Evolutionary conservation across 1,284 basidiomycete species (phyloP), one percentile per base, ranked within the genome.

Genomic region (Pseudozyma sp.): DNA sequence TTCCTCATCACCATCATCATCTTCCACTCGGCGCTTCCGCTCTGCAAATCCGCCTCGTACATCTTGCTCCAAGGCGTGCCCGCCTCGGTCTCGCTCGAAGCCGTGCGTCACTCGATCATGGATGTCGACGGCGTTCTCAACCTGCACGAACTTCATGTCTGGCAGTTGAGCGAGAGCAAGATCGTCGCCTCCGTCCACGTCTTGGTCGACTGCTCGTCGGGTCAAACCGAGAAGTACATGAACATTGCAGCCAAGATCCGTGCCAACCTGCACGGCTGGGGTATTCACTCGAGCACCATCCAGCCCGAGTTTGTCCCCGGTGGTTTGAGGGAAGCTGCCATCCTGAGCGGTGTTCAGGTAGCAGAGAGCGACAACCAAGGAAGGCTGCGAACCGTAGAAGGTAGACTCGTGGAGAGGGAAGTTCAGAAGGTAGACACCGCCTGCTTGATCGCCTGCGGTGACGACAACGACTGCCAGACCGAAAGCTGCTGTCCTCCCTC

Each of bases 41-140:
- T 99, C 29, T 95, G 97, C 75, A 92, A 91, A 85, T 94, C 93
- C 74, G 93, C 96, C 5, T 94, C 94, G 11, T 95, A 94, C 86
- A 98, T 99, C 82, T 87, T 99, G n/a, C 87, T 99, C 7, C 97
- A 99, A 86, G 96, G 93, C 45, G 96, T 98, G 2, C 97, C 97
- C 0, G 87, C 91, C 0, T 91, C 91, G 10, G 89, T 99, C 16
- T 94, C 94, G 5, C 88, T 99, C 37, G 94, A 96, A 29, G 90
- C 90, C 63, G 92, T 99, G 16, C 90, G 92, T 53, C 85, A 88
- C 14, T 90, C 92, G 6, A 94, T 99, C 70, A 87, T 92, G 30
- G 86, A 86, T 7, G 92, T 97, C 16, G 88, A 91, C 3, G 96
- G 97, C 46, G 96, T 99, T 24, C 87, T 93, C 62, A 94, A 93